A percentile compares a stretch with the other conserved stretches of the same genome.
These are phyloP conservation scores for Arthrobotrys pseudoclavata DNA, from an alignment of 2,329 filamentous ascomycete species.

Conservation along the genomic window DNA sequence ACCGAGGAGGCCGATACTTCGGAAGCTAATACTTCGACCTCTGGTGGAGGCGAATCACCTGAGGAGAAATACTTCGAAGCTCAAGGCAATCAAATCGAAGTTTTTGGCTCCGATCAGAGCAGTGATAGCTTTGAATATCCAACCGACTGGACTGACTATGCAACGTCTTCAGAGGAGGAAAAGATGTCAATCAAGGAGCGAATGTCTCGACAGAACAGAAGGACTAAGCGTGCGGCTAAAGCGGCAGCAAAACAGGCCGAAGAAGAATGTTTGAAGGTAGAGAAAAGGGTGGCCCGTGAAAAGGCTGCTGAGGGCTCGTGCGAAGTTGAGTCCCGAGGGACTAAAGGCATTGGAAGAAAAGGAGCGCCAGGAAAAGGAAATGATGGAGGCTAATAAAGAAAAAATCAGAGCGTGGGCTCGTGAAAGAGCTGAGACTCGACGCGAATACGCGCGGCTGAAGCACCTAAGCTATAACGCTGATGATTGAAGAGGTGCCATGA, in stretches of 20 bases:
- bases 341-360: neutral
- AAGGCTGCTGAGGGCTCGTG: slow-evolving; percentile 3
- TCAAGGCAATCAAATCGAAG: neutral
- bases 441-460: neutral
- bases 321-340: slow-evolving; percentile 2
- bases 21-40: neutral
- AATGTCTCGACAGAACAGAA: slow-evolving; percentile 2
- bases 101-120: neutral
- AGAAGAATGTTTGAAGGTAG: neutral
- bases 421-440: neutral
- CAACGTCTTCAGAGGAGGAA: neutral
- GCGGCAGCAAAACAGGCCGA: neutral
- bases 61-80: neutral
- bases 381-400: neutral
- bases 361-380: slow-evolving; percentile 5
- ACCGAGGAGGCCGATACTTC: neutral
- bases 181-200: slow-evolving; percentile 11
- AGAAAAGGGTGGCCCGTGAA: slow-evolving; percentile 14
- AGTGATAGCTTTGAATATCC: neutral
- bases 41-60: neutral
- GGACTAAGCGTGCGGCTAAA: neutral
- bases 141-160: slow-evolving; percentile 28
- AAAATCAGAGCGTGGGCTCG: neutral
- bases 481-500: neutral
- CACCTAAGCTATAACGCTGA: neutral